A percentile compares a stretch with the other conserved stretches of the same genome.
phyloP scores from a whole-genome alignment of 768 basidiomycete species.

The Pholiota microspora region DNA sequence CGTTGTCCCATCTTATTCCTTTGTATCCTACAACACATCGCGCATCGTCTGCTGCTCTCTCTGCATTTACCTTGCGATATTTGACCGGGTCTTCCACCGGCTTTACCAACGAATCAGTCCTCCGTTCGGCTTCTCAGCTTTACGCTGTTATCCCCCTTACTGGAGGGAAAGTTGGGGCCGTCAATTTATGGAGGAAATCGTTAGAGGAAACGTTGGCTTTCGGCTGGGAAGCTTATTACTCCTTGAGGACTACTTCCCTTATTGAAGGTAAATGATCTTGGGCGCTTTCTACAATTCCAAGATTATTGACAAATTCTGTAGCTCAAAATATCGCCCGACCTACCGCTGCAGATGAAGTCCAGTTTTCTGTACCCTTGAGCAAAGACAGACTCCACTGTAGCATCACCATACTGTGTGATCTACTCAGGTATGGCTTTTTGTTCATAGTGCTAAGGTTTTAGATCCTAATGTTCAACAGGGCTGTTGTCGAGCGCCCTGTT shows the following conservation, averaged over 20 bases:
- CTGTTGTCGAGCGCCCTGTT: constrained; percentile 58
- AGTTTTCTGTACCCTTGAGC: constrained; percentile 50
- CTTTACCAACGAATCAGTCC: constrained; percentile 35
- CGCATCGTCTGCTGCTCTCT: constrained; percentile 49
- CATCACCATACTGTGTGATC: constrained; percentile 45
- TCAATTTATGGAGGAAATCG: constrained; percentile 71
- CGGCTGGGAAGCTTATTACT: constrained; percentile 60
- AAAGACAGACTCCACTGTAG: constrained; percentile 61
- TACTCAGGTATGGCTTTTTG: constrained; percentile 49
- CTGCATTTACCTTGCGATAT: constrained; percentile 50
- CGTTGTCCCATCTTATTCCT: constrained; percentile 54
- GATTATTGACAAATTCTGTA: background rate
- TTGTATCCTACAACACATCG: constrained; percentile 69
- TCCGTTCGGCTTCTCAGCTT: constrained; percentile 52
- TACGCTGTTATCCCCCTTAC: constrained; percentile 65
- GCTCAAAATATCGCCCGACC: constrained; percentile 11
- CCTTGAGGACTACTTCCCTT: constrained; percentile 60
- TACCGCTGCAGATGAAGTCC: constrained; percentile 38
- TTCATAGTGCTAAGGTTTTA: background rate
- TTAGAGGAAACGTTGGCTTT: constrained; percentile 67
- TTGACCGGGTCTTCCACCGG: constrained; percentile 53
- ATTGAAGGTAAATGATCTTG: constrained; percentile 44
- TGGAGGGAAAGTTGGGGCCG: constrained; percentile 77
- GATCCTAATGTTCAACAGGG: constrained; percentile 34
- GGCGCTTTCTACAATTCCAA: constrained; percentile 3